Evolutionary conservation across 1,284 basidiomycete species (phyloP).

Genomic region (Anthracocystis panici-leucophaei): DNA sequence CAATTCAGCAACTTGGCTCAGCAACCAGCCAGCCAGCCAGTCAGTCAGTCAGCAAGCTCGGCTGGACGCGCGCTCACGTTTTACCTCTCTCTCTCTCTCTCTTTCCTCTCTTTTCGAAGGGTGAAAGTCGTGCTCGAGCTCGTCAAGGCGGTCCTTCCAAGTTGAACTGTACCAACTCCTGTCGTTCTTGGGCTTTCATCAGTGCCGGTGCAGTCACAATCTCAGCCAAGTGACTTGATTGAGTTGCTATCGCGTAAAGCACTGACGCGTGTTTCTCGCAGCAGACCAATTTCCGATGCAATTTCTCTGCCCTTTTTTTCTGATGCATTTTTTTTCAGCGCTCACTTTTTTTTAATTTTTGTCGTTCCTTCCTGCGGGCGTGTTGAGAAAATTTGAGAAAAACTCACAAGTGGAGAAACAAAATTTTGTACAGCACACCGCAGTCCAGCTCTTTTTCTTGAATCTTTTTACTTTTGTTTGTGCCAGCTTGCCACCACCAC

Average conservation of each 20-base stretch:
- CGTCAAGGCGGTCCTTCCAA: not conserved
- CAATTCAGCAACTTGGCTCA: not conserved
- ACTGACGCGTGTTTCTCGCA: not conserved
- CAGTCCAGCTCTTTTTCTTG: not conserved
- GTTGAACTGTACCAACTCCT: no score
- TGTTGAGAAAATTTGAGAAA: slow-evolving; percentile 3
- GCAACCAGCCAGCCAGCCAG: not conserved
- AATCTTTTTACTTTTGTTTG: not conserved
- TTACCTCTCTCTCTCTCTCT: not conserved
- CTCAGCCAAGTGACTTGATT: no score
- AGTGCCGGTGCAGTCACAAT: no score
- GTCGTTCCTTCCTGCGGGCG: no score
- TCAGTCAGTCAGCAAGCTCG: no score
- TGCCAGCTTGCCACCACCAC: slow-evolving; percentile 2
- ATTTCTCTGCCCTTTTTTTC: slow-evolving; percentile 2
- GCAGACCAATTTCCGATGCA: not conserved
- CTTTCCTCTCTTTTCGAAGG: not conserved
- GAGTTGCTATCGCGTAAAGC: not conserved
- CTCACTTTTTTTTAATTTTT: not conserved
- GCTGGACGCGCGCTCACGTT: not conserved
- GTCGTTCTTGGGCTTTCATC: no score
- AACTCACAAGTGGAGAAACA: slow-evolving; percentile 12
- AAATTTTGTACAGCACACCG: slow-evolving; percentile 1
- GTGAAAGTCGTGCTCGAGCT: not conserved
- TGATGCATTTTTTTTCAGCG: not conserved